These are phyloP conservation scores for Dendrothele bispora DNA, from an alignment of 768 basidiomycete genomes.

Conservation along the genomic window DNA sequence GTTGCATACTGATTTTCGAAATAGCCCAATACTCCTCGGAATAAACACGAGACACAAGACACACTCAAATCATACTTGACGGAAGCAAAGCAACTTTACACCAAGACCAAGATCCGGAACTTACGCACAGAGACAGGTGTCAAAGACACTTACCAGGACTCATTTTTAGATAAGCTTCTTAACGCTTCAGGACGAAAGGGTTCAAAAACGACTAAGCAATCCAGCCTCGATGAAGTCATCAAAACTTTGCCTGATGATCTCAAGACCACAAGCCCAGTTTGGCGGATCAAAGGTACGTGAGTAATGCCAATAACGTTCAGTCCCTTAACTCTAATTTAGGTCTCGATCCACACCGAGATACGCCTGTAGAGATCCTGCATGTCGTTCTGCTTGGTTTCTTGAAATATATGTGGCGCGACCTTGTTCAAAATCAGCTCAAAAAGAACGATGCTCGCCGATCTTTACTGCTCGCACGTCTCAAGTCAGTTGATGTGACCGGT, in stretches of 20 bases:
- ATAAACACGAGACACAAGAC: neutral
- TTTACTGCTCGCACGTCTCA: neutral
- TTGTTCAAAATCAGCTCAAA: neutral
- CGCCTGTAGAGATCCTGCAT: slow-evolving; percentile 20
- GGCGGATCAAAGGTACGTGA: slow-evolving; percentile 17
- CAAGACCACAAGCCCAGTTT: slow-evolving; percentile 14
- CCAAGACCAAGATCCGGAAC: neutral
- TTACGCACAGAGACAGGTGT: neutral
- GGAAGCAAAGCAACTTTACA: neutral
- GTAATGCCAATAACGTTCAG: slow-evolving; percentile 14
- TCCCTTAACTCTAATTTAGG: slow-evolving; percentile 14
- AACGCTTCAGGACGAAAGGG: neutral
- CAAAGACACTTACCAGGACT: neutral
- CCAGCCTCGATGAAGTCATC: neutral
- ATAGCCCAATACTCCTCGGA: neutral
- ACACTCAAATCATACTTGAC: neutral
- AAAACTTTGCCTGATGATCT: slow-evolving; percentile 1
- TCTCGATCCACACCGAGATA: slow-evolving; percentile 17
- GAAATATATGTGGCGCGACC: slow-evolving; percentile 20
- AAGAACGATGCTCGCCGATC: neutral
- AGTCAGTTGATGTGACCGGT: neutral
- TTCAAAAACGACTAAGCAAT: neutral
- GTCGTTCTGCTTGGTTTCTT: slow-evolving; percentile 18
- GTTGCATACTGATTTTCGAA: neutral
- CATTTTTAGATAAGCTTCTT: neutral